Percentiles rank a stretch among this genome's conserved stretches.
These are phyloP conservation scores for Chalciporus chontae DNA, from an alignment of 768 basidiomycete genomes.

Conservation along the genomic window DNA sequence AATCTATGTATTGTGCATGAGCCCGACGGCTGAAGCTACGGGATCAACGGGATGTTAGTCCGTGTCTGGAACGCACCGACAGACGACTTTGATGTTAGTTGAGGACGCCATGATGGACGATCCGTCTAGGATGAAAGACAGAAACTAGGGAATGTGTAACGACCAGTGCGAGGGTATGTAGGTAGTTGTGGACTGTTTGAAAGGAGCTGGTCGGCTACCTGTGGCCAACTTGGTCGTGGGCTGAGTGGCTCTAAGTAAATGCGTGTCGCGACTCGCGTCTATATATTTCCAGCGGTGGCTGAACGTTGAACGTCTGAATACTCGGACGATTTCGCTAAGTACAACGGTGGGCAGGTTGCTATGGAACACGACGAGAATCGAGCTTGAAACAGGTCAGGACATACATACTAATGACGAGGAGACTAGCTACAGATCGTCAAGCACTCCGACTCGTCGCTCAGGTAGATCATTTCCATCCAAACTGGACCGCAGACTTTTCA, in stretches of 20 bases:
- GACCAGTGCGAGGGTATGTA: constrained; percentile 19
- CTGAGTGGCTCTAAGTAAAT: neutral
- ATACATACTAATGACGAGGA: too few relatives aligned
- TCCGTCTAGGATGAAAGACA: constrained; percentile 19
- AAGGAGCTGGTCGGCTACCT: constrained; percentile 5
- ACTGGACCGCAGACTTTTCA: neutral
- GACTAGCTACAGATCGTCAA: neutral
- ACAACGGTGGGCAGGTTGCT: neutral
- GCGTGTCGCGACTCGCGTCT: constrained; percentile 11
- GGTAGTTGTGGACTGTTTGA: neutral
- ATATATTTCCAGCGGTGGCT: constrained; percentile 30
- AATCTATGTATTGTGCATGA: constrained; percentile 52
- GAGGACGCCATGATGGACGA: constrained; percentile 60
- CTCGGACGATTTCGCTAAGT: neutral
- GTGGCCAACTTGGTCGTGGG: neutral
- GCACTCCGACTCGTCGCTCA: too few relatives aligned
- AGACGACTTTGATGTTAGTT: constrained; percentile 97
- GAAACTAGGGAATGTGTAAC: constrained; percentile 11
- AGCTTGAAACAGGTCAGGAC: neutral
- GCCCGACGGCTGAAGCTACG: neutral
- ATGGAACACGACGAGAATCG: neutral
- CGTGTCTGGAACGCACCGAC: constrained; percentile 67
- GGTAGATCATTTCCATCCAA: constrained; percentile 8
- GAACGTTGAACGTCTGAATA: constrained; percentile 9
- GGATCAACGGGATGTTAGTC: constrained; percentile 4